Conservation (phyloP, 225 moss, liverwort and hornwort species). For the Lunularia cruciata region DNA sequence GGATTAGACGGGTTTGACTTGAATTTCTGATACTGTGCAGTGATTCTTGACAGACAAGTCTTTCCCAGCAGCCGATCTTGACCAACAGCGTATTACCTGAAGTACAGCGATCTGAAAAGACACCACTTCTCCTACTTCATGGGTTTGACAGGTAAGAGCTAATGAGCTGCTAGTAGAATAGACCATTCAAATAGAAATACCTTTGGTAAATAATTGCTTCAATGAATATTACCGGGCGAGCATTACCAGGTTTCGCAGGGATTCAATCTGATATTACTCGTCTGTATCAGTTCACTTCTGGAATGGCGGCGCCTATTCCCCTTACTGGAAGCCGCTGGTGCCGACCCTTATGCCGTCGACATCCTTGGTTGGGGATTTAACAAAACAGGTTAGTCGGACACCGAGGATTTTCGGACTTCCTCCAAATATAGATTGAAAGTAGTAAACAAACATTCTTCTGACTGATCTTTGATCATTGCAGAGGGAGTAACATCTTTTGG, state of each 20-base stretch:
- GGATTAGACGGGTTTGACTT: too few species aligned
- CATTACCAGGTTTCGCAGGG: too few species aligned
- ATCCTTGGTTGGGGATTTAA: constrained; percentile 98
- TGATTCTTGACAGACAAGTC: constrained; percentile 71
- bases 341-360: constrained; percentile 79
- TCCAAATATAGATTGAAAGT: too few species aligned
- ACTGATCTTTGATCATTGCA: constrained; percentile 28
- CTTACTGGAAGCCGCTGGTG: constrained; percentile 73
- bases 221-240: too few species aligned
- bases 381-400: constrained; percentile 72
- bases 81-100: constrained; percentile 66
- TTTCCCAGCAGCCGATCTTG: constrained; percentile 65
- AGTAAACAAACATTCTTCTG: not conserved
- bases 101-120: constrained; percentile 22
- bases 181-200: too few species aligned
- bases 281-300: constrained; percentile 66
- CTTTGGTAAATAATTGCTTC: too few species aligned
- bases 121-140: constrained; percentile 58
- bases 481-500: constrained; percentile 85
- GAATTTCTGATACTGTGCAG: constrained; percentile 24
- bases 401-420: too few species aligned
- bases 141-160: constrained; percentile 84
- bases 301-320: constrained; percentile 94
- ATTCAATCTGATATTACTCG: too few species aligned
- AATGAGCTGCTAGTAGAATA: not conserved